A percentile compares a stretch with the other conserved stretches of the same genome.
These are phyloP conservation scores for Monilinia vaccinii-corymbosi DNA, from an alignment of 2,329 filamentous ascomycete species.

Conservation along the genomic window DNA sequence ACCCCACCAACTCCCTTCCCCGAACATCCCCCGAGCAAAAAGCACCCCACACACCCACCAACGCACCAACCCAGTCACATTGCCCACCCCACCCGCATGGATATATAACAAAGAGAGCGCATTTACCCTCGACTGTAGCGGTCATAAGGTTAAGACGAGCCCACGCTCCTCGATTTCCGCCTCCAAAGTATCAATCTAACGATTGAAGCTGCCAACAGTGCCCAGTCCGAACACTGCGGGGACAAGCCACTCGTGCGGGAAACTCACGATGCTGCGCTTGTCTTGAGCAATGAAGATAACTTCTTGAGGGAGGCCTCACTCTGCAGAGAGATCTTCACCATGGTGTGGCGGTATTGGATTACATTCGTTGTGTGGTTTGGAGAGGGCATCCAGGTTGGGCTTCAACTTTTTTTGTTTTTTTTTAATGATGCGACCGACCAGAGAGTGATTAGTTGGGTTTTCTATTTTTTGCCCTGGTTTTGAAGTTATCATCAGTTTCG, in stretches of 20 bases:
- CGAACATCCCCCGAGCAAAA: too few relatives aligned
- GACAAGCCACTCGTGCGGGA: slow-evolving; percentile 55
- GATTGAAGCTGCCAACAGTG: slow-evolving; percentile 37
- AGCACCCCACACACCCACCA: too few relatives aligned
- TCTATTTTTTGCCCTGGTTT: too few relatives aligned
- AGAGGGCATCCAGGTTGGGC: slow-evolving; percentile 28
- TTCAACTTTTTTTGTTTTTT: slow-evolving; percentile 19
- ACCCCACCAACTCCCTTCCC: too few relatives aligned
- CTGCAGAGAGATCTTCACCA: slow-evolving; percentile 63
- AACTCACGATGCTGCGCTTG: slow-evolving; percentile 54
- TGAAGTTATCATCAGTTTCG: not conserved
- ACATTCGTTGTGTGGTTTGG: slow-evolving; percentile 55
- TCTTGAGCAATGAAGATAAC: slow-evolving; percentile 61
- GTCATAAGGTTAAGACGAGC: slow-evolving; percentile 6
- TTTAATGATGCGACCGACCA: too few relatives aligned
- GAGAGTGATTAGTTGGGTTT: too few relatives aligned
- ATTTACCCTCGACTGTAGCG: not conserved
- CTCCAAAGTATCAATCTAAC: slow-evolving; percentile 2
- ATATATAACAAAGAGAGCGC: fast-evolving
- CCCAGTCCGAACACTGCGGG: slow-evolving; percentile 62
- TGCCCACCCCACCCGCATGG: fast-evolving
- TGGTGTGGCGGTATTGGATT: slow-evolving; percentile 59
- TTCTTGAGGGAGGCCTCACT: slow-evolving; percentile 63
- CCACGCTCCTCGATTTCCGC: not conserved
- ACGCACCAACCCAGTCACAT: fast-evolving